These are phyloP conservation scores for Cymbopogon citratus DNA, from an alignment of 176 grass and related monocot species.

Conservation along the genomic window DNA sequence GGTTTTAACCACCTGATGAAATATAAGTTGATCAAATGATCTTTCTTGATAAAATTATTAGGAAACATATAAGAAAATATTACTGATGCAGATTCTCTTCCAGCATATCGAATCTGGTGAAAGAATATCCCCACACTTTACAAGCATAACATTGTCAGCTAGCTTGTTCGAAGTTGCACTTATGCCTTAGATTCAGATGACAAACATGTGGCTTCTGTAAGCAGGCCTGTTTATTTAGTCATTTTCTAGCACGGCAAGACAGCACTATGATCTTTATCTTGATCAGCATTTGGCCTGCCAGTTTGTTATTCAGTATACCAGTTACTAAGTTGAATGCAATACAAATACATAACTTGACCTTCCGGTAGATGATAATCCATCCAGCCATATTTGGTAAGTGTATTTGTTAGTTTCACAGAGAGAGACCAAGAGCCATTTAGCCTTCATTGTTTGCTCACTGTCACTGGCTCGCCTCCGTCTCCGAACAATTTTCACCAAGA, in stretches of 20 bases:
- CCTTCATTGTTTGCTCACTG: background rate
- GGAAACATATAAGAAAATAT: too few species aligned
- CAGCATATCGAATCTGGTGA: too few species aligned
- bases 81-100: too few species aligned
- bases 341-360: background rate
- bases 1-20: too few species aligned
- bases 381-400: background rate
- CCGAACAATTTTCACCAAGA: background rate
- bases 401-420: background rate
- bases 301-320: background rate
- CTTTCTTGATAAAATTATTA: too few species aligned
- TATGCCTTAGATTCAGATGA: background rate
- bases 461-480: background rate
- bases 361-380: background rate
- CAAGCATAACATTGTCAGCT: too few species aligned
- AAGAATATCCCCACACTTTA: too few species aligned
- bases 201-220: background rate
- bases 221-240: background rate
- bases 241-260: background rate
- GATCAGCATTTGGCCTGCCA: background rate
- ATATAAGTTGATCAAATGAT: too few species aligned
- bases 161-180: background rate
- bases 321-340: background rate
- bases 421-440: background rate
- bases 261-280: background rate